phyloP scores from a whole-genome alignment of 768 basidiomycete genomes.

The Leccinum arenicola region DNA sequence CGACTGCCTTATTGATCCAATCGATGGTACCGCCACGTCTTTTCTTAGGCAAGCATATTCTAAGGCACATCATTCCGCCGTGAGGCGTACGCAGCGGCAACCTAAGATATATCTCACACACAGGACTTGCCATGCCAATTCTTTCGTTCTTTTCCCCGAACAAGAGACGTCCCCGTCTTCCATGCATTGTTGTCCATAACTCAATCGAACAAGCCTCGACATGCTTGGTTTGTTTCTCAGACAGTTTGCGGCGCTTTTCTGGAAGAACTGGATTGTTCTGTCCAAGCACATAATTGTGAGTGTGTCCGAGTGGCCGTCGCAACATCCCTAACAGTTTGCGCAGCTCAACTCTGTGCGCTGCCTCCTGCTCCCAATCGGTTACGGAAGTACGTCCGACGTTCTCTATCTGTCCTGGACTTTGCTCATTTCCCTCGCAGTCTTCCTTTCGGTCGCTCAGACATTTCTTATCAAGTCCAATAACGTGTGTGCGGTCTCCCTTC shows the following conservation, averaged over 20 bases:
- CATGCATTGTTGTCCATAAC: not conserved
- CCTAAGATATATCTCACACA: constrained; percentile 1
- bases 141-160: not conserved
- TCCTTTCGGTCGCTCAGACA: constrained; percentile 60
- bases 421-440: constrained; percentile 32
- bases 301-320: constrained; percentile 2
- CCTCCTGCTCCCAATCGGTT: constrained; percentile 61
- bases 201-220: not conserved
- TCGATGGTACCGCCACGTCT: no score
- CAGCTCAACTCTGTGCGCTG: constrained; percentile 62
- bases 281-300: constrained; percentile 64
- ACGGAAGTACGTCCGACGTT: constrained; percentile 37
- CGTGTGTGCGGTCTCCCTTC: constrained; percentile 35
- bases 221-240: constrained; percentile 49
- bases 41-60: no score
- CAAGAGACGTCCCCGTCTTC: not conserved
- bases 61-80: no score
- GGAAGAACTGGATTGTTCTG: constrained; percentile 76
- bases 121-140: not conserved
- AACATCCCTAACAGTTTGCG: not conserved
- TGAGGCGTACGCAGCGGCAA: not conserved
- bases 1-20: no score
- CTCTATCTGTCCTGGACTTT: not conserved
- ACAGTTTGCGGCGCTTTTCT: constrained; percentile 57
- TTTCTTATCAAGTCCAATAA: constrained; percentile 59